A percentile compares a stretch with the other conserved stretches of the same genome.
Conservation (phyloP, 169 alveolate genomes). For the Cryptosporidium muris region DNA sequence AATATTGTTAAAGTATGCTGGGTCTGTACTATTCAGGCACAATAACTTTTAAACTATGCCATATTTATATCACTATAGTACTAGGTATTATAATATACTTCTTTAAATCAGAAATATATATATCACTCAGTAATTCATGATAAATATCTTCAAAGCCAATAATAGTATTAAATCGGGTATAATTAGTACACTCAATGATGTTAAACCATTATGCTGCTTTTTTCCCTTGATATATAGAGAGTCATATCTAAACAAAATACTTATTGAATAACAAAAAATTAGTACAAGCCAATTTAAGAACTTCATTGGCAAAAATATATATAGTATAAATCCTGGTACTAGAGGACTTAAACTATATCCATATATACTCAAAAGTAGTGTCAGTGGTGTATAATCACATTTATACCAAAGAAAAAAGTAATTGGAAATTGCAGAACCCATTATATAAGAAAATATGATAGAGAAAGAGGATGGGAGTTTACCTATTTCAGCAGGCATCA, state of each 20-base stretch:
- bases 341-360: slow-evolving; percentile 32
- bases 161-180: slow-evolving; percentile 21
- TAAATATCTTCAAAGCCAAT: slow-evolving; percentile 6
- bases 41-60: not conserved
- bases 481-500: slow-evolving; percentile 37
- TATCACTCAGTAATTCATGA: not conserved
- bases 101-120: too few relatives aligned
- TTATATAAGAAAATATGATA: slow-evolving; percentile 23
- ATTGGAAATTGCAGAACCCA: not conserved
- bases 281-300: slow-evolving; percentile 33
- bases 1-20: slow-evolving; percentile 28
- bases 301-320: slow-evolving; percentile 13
- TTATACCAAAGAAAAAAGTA: slow-evolving; percentile 17
- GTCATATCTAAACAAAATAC: slow-evolving; percentile 29
- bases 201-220: slow-evolving; percentile 14
- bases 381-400: slow-evolving; percentile 22
- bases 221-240: slow-evolving; percentile 41
- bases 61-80: too few relatives aligned
- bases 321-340: slow-evolving; percentile 30
- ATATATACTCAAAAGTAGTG: slow-evolving; percentile 53
- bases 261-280: slow-evolving; percentile 12
- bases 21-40: slow-evolving; percentile 8
- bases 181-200: not conserved
- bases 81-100: too few relatives aligned
- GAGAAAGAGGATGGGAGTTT: slow-evolving; percentile 40